Percentiles rank a stretch among this genome's conserved stretches.
Conservation (phyloP, 805 yeast genomes). For the Zygoascus flipseniorum region DNA sequence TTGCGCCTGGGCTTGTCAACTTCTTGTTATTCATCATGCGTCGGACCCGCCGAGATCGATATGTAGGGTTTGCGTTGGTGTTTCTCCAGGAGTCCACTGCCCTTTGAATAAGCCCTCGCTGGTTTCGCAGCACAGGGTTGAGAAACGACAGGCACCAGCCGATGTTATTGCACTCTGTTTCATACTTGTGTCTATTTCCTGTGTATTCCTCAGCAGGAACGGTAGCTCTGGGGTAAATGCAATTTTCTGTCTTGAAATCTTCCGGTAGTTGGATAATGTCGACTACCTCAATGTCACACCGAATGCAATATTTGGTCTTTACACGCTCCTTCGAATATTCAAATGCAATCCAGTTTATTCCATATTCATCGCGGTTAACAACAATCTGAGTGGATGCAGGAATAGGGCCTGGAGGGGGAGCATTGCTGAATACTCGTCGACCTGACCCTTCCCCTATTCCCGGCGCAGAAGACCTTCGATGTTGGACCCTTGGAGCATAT, state of each 20-base stretch:
- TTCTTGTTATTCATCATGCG: slow-evolving; percentile 4
- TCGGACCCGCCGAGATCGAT: slow-evolving; percentile 38
- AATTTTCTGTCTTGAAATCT: slow-evolving; percentile 33
- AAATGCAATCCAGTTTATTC: slow-evolving; percentile 27
- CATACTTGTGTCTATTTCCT: slow-evolving; percentile 40
- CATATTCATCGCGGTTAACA: slow-evolving; percentile 20
- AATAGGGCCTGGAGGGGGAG: slow-evolving; percentile 20
- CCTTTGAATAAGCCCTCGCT: slow-evolving; percentile 41
- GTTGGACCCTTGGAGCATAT: no score
- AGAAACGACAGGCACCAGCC: slow-evolving; percentile 41
- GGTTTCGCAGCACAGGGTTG: slow-evolving; percentile 36
- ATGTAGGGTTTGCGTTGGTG: slow-evolving; percentile 34
- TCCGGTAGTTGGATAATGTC: slow-evolving; percentile 20
- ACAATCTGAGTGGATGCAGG: slow-evolving; percentile 22
- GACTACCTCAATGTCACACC: slow-evolving; percentile 29
- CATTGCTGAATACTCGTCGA: no score
- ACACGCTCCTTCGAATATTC: slow-evolving; percentile 27
- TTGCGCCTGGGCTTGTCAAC: neutral
- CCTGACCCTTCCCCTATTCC: neutral
- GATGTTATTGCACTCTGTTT: slow-evolving; percentile 39
- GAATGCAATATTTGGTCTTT: slow-evolving; percentile 23
- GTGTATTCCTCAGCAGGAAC: slow-evolving; percentile 34
- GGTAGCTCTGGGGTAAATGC: slow-evolving; percentile 43
- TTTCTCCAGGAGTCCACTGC: slow-evolving; percentile 48
- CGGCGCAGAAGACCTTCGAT: neutral